These are phyloP conservation scores for Venustampulla echinocandica DNA, from an alignment of 495 filamentous ascomycete species.

Conservation along the genomic window DNA sequence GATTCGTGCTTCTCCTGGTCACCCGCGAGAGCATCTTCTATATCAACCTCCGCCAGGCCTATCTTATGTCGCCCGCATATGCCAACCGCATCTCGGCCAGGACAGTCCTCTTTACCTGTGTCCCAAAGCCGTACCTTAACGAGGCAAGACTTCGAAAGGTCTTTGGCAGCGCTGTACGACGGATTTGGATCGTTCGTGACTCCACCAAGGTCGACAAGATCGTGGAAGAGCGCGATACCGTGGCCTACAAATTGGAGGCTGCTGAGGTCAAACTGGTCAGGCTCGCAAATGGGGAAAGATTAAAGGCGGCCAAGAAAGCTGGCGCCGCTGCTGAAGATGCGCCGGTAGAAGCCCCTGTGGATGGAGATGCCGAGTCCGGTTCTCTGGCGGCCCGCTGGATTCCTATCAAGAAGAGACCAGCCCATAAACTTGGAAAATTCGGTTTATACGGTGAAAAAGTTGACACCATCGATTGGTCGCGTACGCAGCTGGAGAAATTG, in stretches of 20 bases:
- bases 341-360: constrained; percentile 16
- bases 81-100: constrained; percentile 84
- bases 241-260: constrained; percentile 77
- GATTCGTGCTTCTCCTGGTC: constrained; percentile 81
- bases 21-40: constrained; percentile 89
- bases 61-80: constrained; percentile 80
- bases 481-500: constrained; percentile 69
- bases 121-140: constrained; percentile 66
- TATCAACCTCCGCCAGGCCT: constrained; percentile 93
- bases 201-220: constrained; percentile 73
- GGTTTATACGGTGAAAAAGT: constrained; percentile 84
- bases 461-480: constrained; percentile 89
- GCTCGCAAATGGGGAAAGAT: constrained; percentile 66
- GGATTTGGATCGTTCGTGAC: constrained; percentile 79
- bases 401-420: constrained; percentile 70
- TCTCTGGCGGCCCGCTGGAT: constrained; percentile 70
- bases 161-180: constrained; percentile 72
- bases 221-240: constrained; percentile 75
- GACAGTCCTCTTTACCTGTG: constrained; percentile 85
- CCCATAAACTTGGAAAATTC: constrained; percentile 69
- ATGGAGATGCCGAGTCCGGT: constrained; percentile 58
- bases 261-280: constrained; percentile 85
- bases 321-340: constrained; percentile 26
- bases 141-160: constrained; percentile 65
- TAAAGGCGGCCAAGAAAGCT: constrained; percentile 68